Evolutionary conservation across 2,329 filamentous ascomycete species (phyloP).

Genomic region (Biscogniauxia sp.): DNA sequence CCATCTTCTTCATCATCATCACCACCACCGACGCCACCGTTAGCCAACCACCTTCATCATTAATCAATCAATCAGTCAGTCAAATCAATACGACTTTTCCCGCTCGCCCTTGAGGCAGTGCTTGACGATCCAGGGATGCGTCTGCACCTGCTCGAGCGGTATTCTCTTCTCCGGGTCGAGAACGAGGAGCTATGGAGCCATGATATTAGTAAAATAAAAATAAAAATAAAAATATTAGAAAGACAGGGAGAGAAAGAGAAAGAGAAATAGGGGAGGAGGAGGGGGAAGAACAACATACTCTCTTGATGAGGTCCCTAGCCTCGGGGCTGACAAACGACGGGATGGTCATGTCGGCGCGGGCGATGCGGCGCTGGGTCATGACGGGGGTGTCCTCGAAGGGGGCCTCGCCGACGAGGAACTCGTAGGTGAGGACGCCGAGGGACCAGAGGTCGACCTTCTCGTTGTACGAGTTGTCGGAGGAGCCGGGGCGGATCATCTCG

Average conservation of each 20-base stretch:
- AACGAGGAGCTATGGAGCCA: constrained; percentile 67
- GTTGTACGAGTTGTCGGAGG: constrained; percentile 82
- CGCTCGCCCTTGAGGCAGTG: constrained; percentile 73
- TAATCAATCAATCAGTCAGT: too few relatives aligned
- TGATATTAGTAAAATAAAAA: constrained; percentile 12
- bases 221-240: too few relatives aligned
- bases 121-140: constrained; percentile 95
- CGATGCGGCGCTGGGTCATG: constrained; percentile 91
- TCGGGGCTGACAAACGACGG: constrained; percentile 88
- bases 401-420: constrained; percentile 93
- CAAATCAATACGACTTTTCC: constrained; percentile 41
- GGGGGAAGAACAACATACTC: constrained; percentile 52
- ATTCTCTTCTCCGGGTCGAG: constrained; percentile 93
- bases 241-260: background rate
- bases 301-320: constrained; percentile 89
- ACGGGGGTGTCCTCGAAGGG: constrained; percentile 94
- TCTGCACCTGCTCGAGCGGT: constrained; percentile 81
- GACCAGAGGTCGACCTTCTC: constrained; percentile 98
- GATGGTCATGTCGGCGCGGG: constrained; percentile 85
- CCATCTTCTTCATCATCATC: too few relatives aligned
- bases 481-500: constrained; percentile 88
- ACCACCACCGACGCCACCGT: too few relatives aligned
- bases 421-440: constrained; percentile 90
- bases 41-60: too few relatives aligned
- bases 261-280: too few relatives aligned